Evolutionary conservation across 2,329 filamentous ascomycete genomes (phyloP).

Genomic region (Parastagonospora nodorum): DNA sequence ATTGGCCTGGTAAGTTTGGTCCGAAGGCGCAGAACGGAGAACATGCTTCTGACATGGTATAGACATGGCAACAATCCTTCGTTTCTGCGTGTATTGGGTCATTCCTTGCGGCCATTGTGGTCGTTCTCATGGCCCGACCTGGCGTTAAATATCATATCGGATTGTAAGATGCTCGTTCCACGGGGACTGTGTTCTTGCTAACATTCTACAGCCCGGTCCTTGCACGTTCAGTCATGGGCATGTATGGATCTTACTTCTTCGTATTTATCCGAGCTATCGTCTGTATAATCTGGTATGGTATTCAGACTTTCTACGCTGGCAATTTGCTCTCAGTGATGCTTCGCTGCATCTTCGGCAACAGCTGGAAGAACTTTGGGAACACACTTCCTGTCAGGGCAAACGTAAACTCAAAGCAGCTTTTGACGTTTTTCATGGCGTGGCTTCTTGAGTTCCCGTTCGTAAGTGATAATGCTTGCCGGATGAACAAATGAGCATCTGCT

Average conservation of each 20-base stretch:
- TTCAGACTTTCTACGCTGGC: conserved; percentile 29
- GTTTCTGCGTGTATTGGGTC: conserved; percentile 26
- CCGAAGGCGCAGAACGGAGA: background rate
- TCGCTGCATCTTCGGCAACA: conserved; percentile 46
- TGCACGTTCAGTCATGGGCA: conserved; percentile 30
- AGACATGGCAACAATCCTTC: conserved; percentile 33
- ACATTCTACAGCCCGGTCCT: conserved; percentile 17
- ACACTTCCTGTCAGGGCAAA: conserved; percentile 32
- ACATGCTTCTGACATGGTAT: conserved; percentile 1
- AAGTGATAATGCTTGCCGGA: background rate
- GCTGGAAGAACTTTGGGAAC: conserved; percentile 43
- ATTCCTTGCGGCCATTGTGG: conserved; percentile 27
- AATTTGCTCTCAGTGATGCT: conserved; percentile 45
- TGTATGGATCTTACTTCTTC: conserved; percentile 49
- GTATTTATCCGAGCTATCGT: conserved; percentile 46
- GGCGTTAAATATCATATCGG: conserved; percentile 31
- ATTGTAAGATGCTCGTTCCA: conserved; percentile 4
- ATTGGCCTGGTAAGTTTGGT: conserved; percentile 14
- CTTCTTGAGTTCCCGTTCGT: conserved; percentile 38
- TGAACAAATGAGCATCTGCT: background rate
- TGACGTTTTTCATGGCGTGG: conserved; percentile 41
- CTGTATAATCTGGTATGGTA: conserved; percentile 48
- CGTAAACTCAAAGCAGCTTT: conserved; percentile 39
- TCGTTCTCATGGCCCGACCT: conserved; percentile 28
- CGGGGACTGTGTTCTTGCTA: background rate